Percentiles rank a stretch among this genome's conserved stretches.
Evolutionary conservation across 2,329 filamentous ascomycete genomes (phyloP).

Genomic region (Ceratocystis cubensis): DNA sequence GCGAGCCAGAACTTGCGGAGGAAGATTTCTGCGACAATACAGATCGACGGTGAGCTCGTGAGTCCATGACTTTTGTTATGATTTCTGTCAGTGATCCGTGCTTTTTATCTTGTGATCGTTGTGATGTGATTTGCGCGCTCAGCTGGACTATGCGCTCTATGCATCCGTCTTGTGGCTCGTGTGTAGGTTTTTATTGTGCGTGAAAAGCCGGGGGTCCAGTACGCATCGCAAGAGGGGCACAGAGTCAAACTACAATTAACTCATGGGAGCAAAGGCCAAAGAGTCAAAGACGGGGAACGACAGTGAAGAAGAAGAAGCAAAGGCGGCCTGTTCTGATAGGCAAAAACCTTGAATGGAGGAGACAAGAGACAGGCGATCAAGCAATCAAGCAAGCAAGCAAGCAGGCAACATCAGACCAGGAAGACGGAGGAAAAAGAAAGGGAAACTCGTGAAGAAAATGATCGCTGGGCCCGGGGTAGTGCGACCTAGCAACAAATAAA

Average conservation of each 20-base stretch:
- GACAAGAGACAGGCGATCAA: background rate
- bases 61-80: slow-evolving; percentile 3
- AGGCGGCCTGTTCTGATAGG: background rate
- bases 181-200: background rate
- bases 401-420: background rate
- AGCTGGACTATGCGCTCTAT: slow-evolving; percentile 6
- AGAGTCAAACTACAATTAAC: background rate
- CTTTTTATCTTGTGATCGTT: background rate
- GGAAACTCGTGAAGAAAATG: slow-evolving; percentile 1
- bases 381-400: background rate
- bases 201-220: background rate
- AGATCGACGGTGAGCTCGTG: slow-evolving; percentile 13
- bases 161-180: background rate
- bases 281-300: too few species aligned
- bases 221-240: background rate
- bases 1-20: slow-evolving; percentile 11
- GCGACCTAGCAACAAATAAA: slow-evolving; percentile 3
- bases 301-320: too few species aligned
- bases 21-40: slow-evolving; percentile 19
- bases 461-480: slow-evolving; percentile 6
- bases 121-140: slow-evolving; percentile 7
- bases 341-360: background rate
- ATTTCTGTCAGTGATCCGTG: slow-evolving; percentile 1
- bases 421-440: background rate
- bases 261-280: background rate